phyloP scores from a whole-genome alignment of 2,329 filamentous ascomycete genomes.

The Colletotrichum tropicale region DNA sequence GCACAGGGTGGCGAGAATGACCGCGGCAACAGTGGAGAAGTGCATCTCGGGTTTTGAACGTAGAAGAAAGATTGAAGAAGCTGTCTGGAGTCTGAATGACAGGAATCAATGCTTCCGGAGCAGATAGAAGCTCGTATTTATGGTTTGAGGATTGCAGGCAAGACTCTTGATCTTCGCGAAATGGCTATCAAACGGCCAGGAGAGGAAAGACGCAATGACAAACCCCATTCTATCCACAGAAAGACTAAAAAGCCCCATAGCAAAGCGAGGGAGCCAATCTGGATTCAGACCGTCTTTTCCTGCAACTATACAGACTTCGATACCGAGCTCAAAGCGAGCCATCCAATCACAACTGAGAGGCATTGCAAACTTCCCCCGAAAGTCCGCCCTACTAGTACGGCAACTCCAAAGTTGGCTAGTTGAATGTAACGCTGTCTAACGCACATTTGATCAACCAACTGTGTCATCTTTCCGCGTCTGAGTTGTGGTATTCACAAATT shows the following conservation, averaged over 20 bases:
- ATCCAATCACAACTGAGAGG: not conserved
- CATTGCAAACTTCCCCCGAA: not conserved
- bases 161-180: not conserved
- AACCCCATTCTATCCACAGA: not conserved
- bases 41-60: not conserved
- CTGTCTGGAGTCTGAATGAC: not conserved
- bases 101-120: not conserved
- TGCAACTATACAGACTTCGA: not conserved
- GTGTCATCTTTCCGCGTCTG: not conserved
- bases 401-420: not conserved
- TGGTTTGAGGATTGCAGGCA: not conserved
- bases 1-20: not conserved
- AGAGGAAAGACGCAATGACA: rapidly evolving
- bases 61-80: not conserved
- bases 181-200: not conserved
- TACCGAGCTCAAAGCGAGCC: not conserved
- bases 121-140: not conserved
- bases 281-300: not conserved
- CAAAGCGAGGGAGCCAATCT: not conserved
- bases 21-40: not conserved
- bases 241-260: not conserved
- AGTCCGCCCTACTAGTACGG: not conserved
- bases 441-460: not conserved
- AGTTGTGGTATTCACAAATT: no score
- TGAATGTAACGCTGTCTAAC: not conserved